These are phyloP conservation scores for Sclerotinia borealis DNA, from an alignment of 2,329 filamentous ascomycete species.

Conservation along the genomic window DNA sequence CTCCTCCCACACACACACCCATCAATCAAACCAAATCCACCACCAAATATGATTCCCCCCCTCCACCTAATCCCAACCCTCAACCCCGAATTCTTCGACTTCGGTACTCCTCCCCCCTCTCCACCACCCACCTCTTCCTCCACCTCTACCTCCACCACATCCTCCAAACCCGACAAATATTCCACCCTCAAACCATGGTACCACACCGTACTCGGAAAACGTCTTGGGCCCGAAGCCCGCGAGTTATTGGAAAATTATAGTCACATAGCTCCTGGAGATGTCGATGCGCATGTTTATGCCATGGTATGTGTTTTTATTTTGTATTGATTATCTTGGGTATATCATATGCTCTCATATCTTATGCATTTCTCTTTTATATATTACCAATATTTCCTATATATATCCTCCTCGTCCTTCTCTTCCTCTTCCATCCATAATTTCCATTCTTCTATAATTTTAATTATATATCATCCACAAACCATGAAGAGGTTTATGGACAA, in stretches of 20 bases:
- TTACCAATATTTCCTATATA: too few species aligned
- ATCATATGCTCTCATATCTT: too few species aligned
- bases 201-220: neutral
- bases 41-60: too few species aligned
- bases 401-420: too few species aligned
- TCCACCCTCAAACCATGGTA: constrained; percentile 9
- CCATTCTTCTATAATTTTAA: too few species aligned
- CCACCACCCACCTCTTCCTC: neutral
- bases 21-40: too few species aligned
- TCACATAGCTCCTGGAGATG: constrained; percentile 14
- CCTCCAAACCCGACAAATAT: neutral
- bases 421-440: neutral
- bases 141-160: neutral
- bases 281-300: constrained; percentile 19
- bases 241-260: constrained; percentile 21
- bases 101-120: neutral
- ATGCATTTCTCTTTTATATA: too few species aligned
- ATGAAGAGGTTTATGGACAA: too few species aligned
- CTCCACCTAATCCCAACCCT: neutral
- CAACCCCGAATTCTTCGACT: neutral
- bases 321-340: too few species aligned
- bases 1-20: too few species aligned
- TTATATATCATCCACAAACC: too few species aligned
- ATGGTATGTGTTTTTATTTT: too few species aligned
- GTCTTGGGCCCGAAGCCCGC: constrained; percentile 9